phyloP scores from a whole-genome alignment of 441 rosid species.

The Erodium trifolium region DNA sequence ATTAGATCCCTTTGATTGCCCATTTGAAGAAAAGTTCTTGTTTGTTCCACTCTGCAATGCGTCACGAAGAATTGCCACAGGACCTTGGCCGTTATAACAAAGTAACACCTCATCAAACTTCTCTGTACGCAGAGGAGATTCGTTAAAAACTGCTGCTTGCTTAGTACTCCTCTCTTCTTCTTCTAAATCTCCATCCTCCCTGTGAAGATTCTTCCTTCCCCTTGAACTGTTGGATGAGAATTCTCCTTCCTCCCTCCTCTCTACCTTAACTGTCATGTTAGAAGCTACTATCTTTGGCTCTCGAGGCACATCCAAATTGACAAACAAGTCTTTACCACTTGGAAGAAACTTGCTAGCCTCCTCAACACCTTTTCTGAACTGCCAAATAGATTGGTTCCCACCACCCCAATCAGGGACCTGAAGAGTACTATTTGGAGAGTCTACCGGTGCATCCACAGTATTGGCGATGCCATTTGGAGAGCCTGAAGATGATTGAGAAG shows the following conservation, averaged over 20 bases:
- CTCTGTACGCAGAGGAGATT: constrained; percentile 38
- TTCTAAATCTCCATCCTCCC: constrained; percentile 29
- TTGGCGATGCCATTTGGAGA: constrained; percentile 32
- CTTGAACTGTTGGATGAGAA: constrained; percentile 13
- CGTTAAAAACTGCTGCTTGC: constrained; percentile 43
- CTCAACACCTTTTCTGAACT: constrained; percentile 40
- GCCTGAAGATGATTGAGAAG: constrained; percentile 36
- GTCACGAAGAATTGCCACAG: constrained; percentile 35
- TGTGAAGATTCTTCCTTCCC: constrained; percentile 32
- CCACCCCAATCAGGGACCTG: constrained; percentile 24
- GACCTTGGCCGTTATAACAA: constrained; percentile 28
- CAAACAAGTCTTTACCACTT: constrained; percentile 23
- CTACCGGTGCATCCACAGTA: constrained; percentile 35
- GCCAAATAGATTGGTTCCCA: constrained; percentile 38
- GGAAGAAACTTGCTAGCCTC: constrained; percentile 45
- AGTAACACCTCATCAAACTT: constrained; percentile 52
- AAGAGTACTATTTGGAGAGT: constrained; percentile 38
- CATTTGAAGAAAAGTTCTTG: constrained; percentile 19
- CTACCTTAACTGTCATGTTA: constrained; percentile 15
- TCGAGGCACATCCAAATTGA: constrained; percentile 21
- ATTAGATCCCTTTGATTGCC: constrained; percentile 28
- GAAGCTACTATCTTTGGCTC: constrained; percentile 13
- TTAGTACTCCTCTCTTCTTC: constrained; percentile 57
- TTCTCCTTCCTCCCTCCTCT: constrained; percentile 21
- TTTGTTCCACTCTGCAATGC: constrained; percentile 33